Evolutionary conservation across 768 basidiomycete genomes (phyloP).

Genomic region (Amylocystis lapponica): DNA sequence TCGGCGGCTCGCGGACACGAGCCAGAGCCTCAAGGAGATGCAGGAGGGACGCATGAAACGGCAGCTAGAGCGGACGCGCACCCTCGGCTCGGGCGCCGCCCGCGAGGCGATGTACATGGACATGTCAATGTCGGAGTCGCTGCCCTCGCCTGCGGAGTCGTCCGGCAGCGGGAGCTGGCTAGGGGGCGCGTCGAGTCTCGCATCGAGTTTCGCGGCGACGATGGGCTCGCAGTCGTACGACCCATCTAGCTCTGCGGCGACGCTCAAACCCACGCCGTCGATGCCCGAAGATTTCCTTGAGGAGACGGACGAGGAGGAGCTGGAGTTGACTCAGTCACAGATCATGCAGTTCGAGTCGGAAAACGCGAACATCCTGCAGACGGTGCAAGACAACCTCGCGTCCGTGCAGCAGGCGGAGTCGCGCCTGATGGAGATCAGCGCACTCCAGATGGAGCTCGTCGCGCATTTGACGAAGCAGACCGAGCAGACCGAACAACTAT

Average conservation of each 20-base stretch:
- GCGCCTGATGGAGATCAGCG: conserved; percentile 86
- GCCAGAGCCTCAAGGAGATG: conserved; percentile 76
- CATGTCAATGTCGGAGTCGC: neutral
- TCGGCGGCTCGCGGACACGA: conserved; percentile 71
- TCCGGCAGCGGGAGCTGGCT: conserved; percentile 48
- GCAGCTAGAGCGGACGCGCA: conserved; percentile 76
- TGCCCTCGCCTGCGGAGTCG: conserved; percentile 13
- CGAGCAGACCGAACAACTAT: conserved; percentile 88
- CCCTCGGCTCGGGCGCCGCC: conserved; percentile 75
- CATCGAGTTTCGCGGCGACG: conserved; percentile 32
- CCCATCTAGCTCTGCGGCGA: conserved; percentile 13
- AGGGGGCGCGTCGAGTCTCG: conserved; percentile 51
- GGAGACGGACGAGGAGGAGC: conserved; percentile 62
- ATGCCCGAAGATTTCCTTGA: conserved; percentile 42
- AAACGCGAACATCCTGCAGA: conserved; percentile 79
- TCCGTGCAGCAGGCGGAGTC: conserved; percentile 91
- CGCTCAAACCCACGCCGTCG: conserved; percentile 21
- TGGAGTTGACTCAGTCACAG: conserved; percentile 80
- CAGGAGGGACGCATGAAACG: conserved; percentile 93
- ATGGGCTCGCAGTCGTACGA: conserved; percentile 38
- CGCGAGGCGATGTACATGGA: conserved; percentile 49
- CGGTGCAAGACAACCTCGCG: conserved; percentile 80
- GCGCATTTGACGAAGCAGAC: conserved; percentile 84
- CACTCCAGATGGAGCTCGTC: conserved; percentile 89
- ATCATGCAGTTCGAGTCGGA: conserved; percentile 92